Conservation (phyloP, 2,329 filamentous ascomycete species). For the Fusarium sp. region DNA sequence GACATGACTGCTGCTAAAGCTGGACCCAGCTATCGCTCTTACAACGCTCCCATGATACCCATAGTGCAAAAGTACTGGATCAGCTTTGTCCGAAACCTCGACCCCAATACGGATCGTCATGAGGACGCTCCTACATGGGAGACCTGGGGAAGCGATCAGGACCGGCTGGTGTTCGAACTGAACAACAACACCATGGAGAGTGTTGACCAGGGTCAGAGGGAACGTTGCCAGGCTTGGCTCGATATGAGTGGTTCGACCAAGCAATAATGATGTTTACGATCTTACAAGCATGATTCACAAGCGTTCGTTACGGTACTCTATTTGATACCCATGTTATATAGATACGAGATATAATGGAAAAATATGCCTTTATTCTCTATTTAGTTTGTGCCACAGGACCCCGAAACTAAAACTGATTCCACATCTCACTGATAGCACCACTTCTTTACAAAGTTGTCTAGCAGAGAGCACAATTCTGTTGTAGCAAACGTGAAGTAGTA, state of each 20-base stretch:
- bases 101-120: slow-evolving; percentile 56
- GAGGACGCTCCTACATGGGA: slow-evolving; percentile 56
- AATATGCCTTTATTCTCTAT: not conserved
- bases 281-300: not conserved
- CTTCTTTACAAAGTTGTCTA: slow-evolving; percentile 22
- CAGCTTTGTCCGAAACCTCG: slow-evolving; percentile 59
- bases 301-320: not conserved
- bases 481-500: not conserved
- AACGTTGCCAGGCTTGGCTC: slow-evolving; percentile 58
- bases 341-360: not conserved
- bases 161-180: slow-evolving; percentile 55
- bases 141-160: slow-evolving; percentile 51
- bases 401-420: not conserved
- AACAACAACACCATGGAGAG: slow-evolving; percentile 55
- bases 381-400: not conserved
- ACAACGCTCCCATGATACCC: slow-evolving; percentile 59
- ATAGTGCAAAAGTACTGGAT: slow-evolving; percentile 63
- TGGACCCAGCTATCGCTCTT: slow-evolving; percentile 55
- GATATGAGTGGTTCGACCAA: slow-evolving; percentile 49
- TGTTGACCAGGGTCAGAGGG: slow-evolving; percentile 49
- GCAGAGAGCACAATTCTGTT: slow-evolving; percentile 14
- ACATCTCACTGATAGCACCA: slow-evolving; percentile 1
- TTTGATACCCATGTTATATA: slow-evolving; percentile 35
- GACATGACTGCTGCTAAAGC: slow-evolving; percentile 43
- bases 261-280: slow-evolving; percentile 34